Evolutionary conservation across 108 stramenopile genomes (phyloP), one percentile per base, ranked within the genome.

Genomic region (Schizochytrium sp.): DNA sequence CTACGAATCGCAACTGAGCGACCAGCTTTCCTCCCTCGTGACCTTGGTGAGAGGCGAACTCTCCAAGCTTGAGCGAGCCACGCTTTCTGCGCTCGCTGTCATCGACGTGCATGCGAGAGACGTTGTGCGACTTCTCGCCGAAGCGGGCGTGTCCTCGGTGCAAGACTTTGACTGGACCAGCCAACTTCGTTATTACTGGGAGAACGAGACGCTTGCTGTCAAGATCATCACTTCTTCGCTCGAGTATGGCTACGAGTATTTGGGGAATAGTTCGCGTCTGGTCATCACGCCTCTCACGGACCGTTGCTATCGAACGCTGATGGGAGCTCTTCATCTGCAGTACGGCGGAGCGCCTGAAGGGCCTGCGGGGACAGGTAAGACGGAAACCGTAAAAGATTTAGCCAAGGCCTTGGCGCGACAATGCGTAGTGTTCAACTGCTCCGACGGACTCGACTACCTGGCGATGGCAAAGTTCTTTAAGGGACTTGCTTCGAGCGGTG

Each of bases 291-390:
- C 95, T 12, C 72, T 95, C 4, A 95, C 95, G 21, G 95, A 95
- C 87, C 92, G 95, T 44, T 94, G 94, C 92, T 95, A 95, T 89
- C 93, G 95, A 18, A 95, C 95, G 34, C 94, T 95, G 91, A 95
- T 95, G 63, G 94, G 93, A 5, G 95, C 95, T 4, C 88, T 95
- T 5, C 93, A 94, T 83, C 76, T 95, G 45, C 92, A 94, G 8
- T 95, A 95, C 87, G 95, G 95, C 51, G 95, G 95, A 23, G 94
- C 95, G 23, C 95, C 95, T 18, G 94, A 94, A 76, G 95, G 95
- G 5, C 95, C 95, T 18, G 95, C 95, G 3, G 95, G 95, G 16
- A 95, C 95, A 4, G 95, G 95, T 14, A 95, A 95, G 72, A 95
- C 95, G n/a, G 95, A 95, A 87, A 94, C 95, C 34, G 93, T 94